These are phyloP conservation scores for Medicago arabica DNA, from an alignment of 306 rosid genomes.

Conservation along the genomic window DNA sequence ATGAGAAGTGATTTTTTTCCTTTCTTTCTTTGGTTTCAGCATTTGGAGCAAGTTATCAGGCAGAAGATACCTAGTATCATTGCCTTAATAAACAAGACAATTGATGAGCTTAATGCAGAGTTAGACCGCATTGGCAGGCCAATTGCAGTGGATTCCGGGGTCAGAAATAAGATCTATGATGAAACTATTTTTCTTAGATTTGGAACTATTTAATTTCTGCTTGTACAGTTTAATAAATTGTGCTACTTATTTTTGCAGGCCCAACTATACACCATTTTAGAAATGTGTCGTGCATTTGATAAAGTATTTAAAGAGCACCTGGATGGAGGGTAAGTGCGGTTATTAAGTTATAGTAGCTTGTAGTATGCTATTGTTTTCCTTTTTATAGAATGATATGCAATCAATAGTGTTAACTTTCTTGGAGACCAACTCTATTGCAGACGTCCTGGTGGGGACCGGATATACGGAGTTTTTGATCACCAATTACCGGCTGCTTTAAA, in stretches of 20 bases:
- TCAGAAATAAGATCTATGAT: constrained; percentile 46
- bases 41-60: constrained; percentile 95
- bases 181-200: constrained; percentile 37
- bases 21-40: constrained; percentile 60
- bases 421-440: constrained; percentile 50
- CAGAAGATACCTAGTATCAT: constrained; percentile 97
- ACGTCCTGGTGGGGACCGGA: constrained; percentile 99
- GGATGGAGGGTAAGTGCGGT: constrained; percentile 90
- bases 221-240: constrained; percentile 33
- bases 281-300: constrained; percentile 98
- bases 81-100: constrained; percentile 90
- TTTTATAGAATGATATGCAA: not conserved
- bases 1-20: constrained; percentile 25
- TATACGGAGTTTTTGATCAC: constrained; percentile 94
- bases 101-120: constrained; percentile 93
- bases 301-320: constrained; percentile 95
- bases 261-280: constrained; percentile 92
- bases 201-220: constrained; percentile 14
- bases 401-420: constrained; percentile 5
- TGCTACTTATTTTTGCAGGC: constrained; percentile 62
- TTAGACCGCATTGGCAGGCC: constrained; percentile 99
- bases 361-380: constrained; percentile 21
- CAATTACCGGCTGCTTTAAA: constrained; percentile 96
- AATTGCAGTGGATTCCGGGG: constrained; percentile 95
- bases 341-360: constrained; percentile 18